phyloP scores from a whole-genome alignment of 2,329 filamentous ascomycete species.

The Thelonectria blattea region DNA sequence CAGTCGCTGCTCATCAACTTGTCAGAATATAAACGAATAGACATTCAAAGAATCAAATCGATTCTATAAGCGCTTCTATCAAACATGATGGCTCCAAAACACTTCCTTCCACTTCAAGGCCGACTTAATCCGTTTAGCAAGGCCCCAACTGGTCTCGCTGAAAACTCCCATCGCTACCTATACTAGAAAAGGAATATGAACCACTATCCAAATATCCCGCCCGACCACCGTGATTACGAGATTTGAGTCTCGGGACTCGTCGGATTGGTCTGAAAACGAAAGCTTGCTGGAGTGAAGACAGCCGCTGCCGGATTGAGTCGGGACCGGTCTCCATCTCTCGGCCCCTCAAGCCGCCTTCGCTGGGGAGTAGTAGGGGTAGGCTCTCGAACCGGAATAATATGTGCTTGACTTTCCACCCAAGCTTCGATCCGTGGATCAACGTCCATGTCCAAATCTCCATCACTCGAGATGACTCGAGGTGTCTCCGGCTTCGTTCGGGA shows the following conservation, averaged over 20 bases:
- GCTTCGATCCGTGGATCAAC: not conserved
- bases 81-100: not conserved
- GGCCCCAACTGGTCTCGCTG: not conserved
- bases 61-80: not conserved
- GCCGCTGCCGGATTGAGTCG: slow-evolving; percentile 2
- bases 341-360: no score
- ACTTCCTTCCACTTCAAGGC: not conserved
- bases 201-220: not conserved
- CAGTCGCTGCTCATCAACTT: not conserved
- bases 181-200: not conserved
- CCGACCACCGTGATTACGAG: not conserved
- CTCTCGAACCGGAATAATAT: not conserved
- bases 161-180: not conserved
- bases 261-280: no score
- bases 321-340: not conserved
- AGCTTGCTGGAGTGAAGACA: not conserved
- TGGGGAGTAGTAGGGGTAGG: not conserved
- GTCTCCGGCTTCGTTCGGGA: not conserved
- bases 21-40: not conserved
- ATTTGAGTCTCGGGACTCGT: no score
- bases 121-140: not conserved
- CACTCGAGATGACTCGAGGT: not conserved
- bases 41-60: not conserved
- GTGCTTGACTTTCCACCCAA: not conserved
- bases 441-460: not conserved